Evolutionary conservation across 1,284 basidiomycete species (phyloP).

Genomic region (Pascua guehoae): DNA sequence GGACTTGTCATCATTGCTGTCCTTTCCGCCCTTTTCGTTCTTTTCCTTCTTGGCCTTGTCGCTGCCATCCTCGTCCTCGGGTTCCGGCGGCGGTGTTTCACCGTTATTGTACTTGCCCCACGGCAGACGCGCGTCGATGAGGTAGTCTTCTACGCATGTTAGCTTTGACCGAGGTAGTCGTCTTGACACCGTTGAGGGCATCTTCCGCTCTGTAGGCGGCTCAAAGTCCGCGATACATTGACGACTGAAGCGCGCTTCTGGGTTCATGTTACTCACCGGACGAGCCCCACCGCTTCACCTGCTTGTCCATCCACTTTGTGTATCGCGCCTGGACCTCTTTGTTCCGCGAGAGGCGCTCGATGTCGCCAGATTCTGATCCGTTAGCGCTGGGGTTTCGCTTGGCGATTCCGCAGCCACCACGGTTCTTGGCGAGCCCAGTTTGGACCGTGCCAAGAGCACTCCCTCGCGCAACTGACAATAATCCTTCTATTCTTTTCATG

Average conservation of each 20-base stretch:
- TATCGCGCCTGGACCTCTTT: constrained; percentile 42
- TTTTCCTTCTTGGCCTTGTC: neutral
- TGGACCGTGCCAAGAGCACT: too few relatives aligned
- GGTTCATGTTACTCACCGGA: constrained; percentile 29
- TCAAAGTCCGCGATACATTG: too few relatives aligned
- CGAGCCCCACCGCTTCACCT: constrained; percentile 35
- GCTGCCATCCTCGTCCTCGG: neutral
- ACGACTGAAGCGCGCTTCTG: too few relatives aligned
- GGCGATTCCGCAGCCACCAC: neutral
- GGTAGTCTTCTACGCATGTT: constrained; percentile 36
- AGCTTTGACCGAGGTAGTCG: too few relatives aligned
- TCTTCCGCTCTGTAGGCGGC: too few relatives aligned
- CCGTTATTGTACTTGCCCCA: constrained; percentile 18
- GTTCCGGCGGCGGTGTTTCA: neutral
- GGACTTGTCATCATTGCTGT: neutral
- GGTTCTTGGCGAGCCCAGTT: too few relatives aligned
- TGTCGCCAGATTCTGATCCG: constrained; percentile 21
- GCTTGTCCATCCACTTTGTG: constrained; percentile 36
- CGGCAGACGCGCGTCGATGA: constrained; percentile 38
- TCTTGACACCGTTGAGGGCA: too few relatives aligned
- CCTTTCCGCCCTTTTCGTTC: neutral
- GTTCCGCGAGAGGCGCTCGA: constrained; percentile 39
- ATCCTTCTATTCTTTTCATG: neutral
- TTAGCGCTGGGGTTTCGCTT: neutral
- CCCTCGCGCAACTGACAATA: too few relatives aligned